Conservation (phyloP, 768 basidiomycete genomes). For the Cytidiella melzeri region DNA sequence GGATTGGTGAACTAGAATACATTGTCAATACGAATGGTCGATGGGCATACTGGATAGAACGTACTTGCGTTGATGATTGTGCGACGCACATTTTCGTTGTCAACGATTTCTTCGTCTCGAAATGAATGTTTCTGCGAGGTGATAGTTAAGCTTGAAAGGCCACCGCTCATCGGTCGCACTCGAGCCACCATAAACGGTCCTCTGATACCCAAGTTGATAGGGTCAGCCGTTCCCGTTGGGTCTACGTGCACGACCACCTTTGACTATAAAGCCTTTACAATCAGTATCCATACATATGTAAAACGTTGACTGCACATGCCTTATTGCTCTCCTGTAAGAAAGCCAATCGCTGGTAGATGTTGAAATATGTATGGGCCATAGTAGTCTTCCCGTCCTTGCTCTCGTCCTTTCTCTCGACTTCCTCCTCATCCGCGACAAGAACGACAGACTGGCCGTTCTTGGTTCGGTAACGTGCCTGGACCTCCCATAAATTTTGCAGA, state of each 20-base stretch:
- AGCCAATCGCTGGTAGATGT: conserved; percentile 77
- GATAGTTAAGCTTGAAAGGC: conserved; percentile 73
- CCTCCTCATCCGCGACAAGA: conserved; percentile 62
- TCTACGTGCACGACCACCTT: conserved; percentile 89
- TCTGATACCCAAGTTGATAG: conserved; percentile 67
- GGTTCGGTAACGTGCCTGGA: conserved; percentile 76
- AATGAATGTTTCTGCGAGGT: conserved; percentile 66
- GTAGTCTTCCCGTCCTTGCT: conserved; percentile 53
- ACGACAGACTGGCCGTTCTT: conserved; percentile 69
- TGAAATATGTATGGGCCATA: conserved; percentile 78
- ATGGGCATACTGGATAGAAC: conserved; percentile 19
- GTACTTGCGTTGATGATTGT: conserved; percentile 79
- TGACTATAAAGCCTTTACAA: conserved; percentile 42
- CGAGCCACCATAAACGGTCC: conserved; percentile 75
- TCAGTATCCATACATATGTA: conserved; percentile 2
- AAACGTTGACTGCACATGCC: conserved; percentile 34
- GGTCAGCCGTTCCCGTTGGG: conserved; percentile 64
- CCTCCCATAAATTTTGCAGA: conserved; percentile 83
- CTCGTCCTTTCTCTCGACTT: conserved; percentile 71
- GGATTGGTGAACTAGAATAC: conserved; percentile 68
- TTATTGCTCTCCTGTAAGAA: conserved; percentile 77
- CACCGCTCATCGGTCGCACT: conserved; percentile 79
- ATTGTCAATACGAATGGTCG: conserved; percentile 2
- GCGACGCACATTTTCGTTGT: conserved; percentile 64
- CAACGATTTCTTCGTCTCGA: conserved; percentile 79